Percentiles rank a stretch among this genome's conserved stretches.
Evolutionary conservation across 768 basidiomycete species (phyloP).

Genomic region (Hortiboletus flavorubellus): DNA sequence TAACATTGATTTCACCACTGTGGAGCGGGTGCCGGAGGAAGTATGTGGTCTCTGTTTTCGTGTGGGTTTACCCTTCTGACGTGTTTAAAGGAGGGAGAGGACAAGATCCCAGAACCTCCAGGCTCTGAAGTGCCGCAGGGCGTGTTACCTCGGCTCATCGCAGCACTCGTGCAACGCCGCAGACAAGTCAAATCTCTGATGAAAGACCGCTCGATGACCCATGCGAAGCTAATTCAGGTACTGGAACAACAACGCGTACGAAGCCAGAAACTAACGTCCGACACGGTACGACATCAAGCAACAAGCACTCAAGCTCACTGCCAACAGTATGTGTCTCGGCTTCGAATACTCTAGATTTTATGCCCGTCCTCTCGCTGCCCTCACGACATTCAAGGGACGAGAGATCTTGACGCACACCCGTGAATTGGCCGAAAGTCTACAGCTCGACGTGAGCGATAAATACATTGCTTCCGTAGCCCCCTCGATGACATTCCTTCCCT

Average conservation of each 20-base stretch:
- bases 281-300: conserved; percentile 94
- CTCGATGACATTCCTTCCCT: not conserved
- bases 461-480: not conserved
- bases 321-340: conserved; percentile 99
- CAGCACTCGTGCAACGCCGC: conserved; percentile 90
- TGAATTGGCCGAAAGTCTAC: conserved; percentile 86
- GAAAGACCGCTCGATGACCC: conserved; percentile 78
- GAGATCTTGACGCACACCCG: conserved; percentile 93
- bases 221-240: conserved; percentile 82
- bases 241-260: conserved; percentile 3
- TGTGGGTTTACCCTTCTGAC: not conserved
- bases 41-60: conserved; percentile 30
- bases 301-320: conserved; percentile 93
- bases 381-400: conserved; percentile 97
- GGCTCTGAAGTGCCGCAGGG: conserved; percentile 68
- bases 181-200: conserved; percentile 89
- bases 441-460: conserved; percentile 74
- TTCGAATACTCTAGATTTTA: conserved; percentile 97
- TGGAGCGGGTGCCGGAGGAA: conserved; percentile 65
- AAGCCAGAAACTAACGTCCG: not conserved
- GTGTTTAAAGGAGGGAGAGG: conserved; percentile 54
- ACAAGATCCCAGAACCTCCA: conserved; percentile 89
- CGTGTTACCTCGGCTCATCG: conserved; percentile 94
- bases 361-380: conserved; percentile 92
- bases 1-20: conserved; percentile 98